Base-by-base conservation (phyloP, 1,284 basidiomycete genomes). In the Vanrija sp. region DNA sequence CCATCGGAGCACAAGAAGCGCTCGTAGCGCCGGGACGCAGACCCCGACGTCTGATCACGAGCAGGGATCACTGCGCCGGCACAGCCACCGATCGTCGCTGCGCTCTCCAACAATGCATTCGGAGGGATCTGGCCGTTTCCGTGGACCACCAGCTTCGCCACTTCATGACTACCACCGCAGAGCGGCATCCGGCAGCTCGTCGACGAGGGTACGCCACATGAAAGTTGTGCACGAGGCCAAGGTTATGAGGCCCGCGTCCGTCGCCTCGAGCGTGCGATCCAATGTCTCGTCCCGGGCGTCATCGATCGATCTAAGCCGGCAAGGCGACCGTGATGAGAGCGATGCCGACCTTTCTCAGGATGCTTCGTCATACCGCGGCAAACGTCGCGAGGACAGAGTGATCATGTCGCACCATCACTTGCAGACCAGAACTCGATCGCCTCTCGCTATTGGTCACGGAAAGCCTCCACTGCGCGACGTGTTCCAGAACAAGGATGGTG, bases 381-480 rank as follows among this genome's bases (percentile, higher is more conserved):
- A 62, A 12, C 67, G 68, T n/a, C 52, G 61, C 3, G 66, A 68
- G n/a, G 69, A 65, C 34, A 38, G 42, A 14, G 18, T 45, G 14
- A 56, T 54, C 21, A 45, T 52, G 19, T 45, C 44, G 1, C 55
- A 28, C 28, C 28, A 53, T 25, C 46, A 65, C 48, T 63, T 68
- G 15, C 58, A 64, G 8, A 26, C 39, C 43, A 65, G 64, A 26
- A 66, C 59, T 2, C 55, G 57, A 46, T 67, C 57, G 8, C 71
- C 64, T 43, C 61, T 52, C 61, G 66, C 54, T 48, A 61, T 42
- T 54, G 57, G 40, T 51, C 51, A 58, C 3, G 58, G 62, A 16
- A 71, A 71, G 40, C 63, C 69, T 0, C 72, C 74, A 1, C 57
- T 77, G 1, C 64, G 78, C 10, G 75, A 80, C 60, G 78, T 80